A percentile compares a stretch with the other conserved stretches of the same genome.
These are phyloP conservation scores for Evernia prunastri DNA, from an alignment of 495 filamentous ascomycete species.

Conservation along the genomic window DNA sequence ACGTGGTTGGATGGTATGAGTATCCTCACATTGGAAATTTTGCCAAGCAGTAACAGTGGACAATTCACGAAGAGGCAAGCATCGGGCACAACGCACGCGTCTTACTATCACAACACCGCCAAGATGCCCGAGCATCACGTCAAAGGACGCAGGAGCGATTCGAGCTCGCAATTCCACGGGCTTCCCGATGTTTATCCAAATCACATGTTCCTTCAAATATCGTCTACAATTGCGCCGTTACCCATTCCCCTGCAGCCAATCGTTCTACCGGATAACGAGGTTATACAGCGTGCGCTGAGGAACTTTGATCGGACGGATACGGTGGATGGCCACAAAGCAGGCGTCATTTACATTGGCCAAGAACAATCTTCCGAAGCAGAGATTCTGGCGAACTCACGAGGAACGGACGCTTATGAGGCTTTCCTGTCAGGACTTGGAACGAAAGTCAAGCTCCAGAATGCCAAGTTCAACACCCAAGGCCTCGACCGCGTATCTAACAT, in stretches of 20 bases:
- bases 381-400: slow-evolving; percentile 77
- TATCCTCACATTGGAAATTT: slow-evolving; percentile 79
- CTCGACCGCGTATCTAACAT: slow-evolving; percentile 66
- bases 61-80: slow-evolving; percentile 79
- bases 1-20: slow-evolving; percentile 85
- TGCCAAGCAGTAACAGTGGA: slow-evolving; percentile 62
- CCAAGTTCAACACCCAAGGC: slow-evolving; percentile 88
- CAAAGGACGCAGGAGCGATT: slow-evolving; percentile 41
- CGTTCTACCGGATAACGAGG: slow-evolving; percentile 75
- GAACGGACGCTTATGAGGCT: slow-evolving; percentile 75
- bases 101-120: slow-evolving; percentile 64
- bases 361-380: slow-evolving; percentile 73
- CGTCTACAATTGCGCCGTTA: slow-evolving; percentile 56
- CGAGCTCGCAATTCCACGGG: slow-evolving; percentile 37
- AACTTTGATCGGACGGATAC: slow-evolving; percentile 82
- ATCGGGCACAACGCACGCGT: slow-evolving; percentile 73
- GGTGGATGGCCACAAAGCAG: slow-evolving; percentile 92
- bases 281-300: slow-evolving; percentile 65
- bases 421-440: slow-evolving; percentile 78
- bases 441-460: slow-evolving; percentile 67
- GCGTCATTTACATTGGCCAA: slow-evolving; percentile 83
- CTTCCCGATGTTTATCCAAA: slow-evolving; percentile 61
- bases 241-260: slow-evolving; percentile 65
- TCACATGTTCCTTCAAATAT: slow-evolving; percentile 74
- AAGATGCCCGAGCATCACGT: slow-evolving; percentile 62